phyloP scores from a whole-genome alignment of 768 basidiomycete genomes.

The Mycena kentingensis region DNA sequence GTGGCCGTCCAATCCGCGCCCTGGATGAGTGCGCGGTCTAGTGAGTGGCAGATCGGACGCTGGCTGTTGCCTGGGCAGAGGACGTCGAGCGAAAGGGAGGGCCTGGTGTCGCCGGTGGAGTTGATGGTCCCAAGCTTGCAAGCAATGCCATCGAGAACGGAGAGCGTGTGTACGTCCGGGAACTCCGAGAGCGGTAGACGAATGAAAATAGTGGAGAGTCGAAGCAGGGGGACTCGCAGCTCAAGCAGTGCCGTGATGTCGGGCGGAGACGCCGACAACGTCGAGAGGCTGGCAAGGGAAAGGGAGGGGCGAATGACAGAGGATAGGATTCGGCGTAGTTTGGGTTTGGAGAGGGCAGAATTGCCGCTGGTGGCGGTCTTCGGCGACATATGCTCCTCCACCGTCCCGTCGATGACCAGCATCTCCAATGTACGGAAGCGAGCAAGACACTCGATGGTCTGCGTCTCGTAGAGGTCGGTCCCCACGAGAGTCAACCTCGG shows the following conservation, averaged over 20 bases:
- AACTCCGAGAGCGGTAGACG: slow-evolving; percentile 4
- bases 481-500: slow-evolving; percentile 7
- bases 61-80: background rate
- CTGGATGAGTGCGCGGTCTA: slow-evolving; percentile 5
- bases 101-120: background rate
- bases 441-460: background rate
- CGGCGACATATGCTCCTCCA: background rate
- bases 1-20: background rate
- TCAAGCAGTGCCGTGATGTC: background rate
- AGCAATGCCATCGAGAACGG: background rate
- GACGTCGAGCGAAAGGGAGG: background rate
- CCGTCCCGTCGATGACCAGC: slow-evolving; percentile 3
- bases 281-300: background rate
- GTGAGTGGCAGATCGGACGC: slow-evolving; percentile 2
- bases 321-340: background rate
- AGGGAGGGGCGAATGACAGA: background rate
- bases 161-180: background rate
- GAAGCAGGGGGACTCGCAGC: background rate
- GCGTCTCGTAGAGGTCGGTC: background rate
- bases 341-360: background rate
- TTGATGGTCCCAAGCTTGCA: background rate
- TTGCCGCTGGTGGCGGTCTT: background rate
- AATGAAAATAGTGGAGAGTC: background rate
- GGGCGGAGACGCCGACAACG: slow-evolving; percentile 1
- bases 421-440: background rate